These are phyloP conservation scores for Mycena capillaripes DNA, from an alignment of 768 basidiomycete genomes.

Conservation along the genomic window DNA sequence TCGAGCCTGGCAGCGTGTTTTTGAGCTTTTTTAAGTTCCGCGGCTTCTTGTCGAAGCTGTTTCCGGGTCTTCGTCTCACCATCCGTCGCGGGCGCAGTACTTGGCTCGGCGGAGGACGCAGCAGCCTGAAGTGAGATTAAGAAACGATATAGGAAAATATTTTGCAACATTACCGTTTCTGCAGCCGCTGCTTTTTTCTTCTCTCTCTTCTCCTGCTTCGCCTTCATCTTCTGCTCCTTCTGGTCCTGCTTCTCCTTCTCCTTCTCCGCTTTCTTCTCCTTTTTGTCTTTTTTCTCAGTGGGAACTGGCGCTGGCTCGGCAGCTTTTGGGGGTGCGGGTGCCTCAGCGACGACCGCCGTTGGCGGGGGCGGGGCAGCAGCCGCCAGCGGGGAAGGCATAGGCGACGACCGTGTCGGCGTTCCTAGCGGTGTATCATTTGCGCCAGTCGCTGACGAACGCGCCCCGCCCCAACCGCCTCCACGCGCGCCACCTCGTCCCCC, in stretches of 20 bases:
- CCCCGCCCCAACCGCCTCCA: conserved; percentile 32
- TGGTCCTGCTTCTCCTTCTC: conserved; percentile 49
- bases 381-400: conserved; percentile 40
- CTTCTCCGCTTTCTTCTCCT: conserved; percentile 42
- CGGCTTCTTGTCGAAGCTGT: conserved; percentile 34
- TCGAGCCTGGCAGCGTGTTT: conserved; percentile 11
- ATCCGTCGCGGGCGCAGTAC: background rate
- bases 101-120: conserved; percentile 2
- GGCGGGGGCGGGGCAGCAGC: conserved; percentile 24
- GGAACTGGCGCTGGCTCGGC: conserved; percentile 32
- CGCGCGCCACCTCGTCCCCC: conserved; percentile 40
- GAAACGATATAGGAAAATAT: background rate
- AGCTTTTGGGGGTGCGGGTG: conserved; percentile 21
- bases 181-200: background rate
- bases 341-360: background rate
- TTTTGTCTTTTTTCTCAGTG: conserved; percentile 38
- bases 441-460: conserved; percentile 14
- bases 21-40: conserved; percentile 35
- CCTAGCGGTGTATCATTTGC: conserved; percentile 82
- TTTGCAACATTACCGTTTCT: background rate
- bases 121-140: conserved; percentile 2
- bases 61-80: conserved; percentile 23
- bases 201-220: conserved; percentile 45
- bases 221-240: conserved; percentile 52
- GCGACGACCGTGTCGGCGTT: conserved; percentile 61